Evolutionary conservation across 2,329 filamentous ascomycete species (phyloP).

Genomic region (Colletotrichum cereale): DNA sequence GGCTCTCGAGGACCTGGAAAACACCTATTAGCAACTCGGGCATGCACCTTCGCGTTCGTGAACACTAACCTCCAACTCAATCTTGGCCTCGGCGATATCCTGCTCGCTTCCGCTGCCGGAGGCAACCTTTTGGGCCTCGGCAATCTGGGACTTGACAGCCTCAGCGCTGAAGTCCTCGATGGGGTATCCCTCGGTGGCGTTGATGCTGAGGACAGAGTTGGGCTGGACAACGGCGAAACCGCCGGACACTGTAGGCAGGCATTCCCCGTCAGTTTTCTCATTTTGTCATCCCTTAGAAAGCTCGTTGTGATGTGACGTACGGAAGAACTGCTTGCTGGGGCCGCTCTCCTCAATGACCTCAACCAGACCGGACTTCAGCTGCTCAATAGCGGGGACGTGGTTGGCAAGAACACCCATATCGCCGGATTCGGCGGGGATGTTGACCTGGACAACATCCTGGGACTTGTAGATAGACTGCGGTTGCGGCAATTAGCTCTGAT

Average conservation of each 20-base stretch:
- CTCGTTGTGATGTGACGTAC: slow-evolving; percentile 68
- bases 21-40: slow-evolving; percentile 51
- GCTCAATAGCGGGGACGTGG: slow-evolving; percentile 99
- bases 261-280: slow-evolving; percentile 36
- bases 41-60: slow-evolving; percentile 5
- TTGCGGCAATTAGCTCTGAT: slow-evolving; percentile 65
- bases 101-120: slow-evolving; percentile 92
- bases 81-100: slow-evolving; percentile 98
- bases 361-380: slow-evolving; percentile 95
- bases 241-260: slow-evolving; percentile 79
- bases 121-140: slow-evolving; percentile 96
- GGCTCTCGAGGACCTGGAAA: slow-evolving; percentile 81
- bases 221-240: slow-evolving; percentile 98
- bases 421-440: slow-evolving; percentile 96
- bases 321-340: slow-evolving; percentile 95
- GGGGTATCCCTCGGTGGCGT: slow-evolving; percentile 94
- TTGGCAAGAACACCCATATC: slow-evolving; percentile 99
- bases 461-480: slow-evolving; percentile 77
- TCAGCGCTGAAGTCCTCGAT: slow-evolving; percentile 97
- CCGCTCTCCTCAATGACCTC: slow-evolving; percentile 96
- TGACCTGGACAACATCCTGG: slow-evolving; percentile 89
- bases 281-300: slow-evolving; percentile 40
- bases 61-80: slow-evolving; percentile 89
- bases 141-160: slow-evolving; percentile 87
- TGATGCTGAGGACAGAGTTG: slow-evolving; percentile 95